A percentile compares a stretch with the other conserved stretches of the same genome.
phyloP scores from a whole-genome alignment of 164 flowering plant species.

The Tetrastigma voinierianum region DNA sequence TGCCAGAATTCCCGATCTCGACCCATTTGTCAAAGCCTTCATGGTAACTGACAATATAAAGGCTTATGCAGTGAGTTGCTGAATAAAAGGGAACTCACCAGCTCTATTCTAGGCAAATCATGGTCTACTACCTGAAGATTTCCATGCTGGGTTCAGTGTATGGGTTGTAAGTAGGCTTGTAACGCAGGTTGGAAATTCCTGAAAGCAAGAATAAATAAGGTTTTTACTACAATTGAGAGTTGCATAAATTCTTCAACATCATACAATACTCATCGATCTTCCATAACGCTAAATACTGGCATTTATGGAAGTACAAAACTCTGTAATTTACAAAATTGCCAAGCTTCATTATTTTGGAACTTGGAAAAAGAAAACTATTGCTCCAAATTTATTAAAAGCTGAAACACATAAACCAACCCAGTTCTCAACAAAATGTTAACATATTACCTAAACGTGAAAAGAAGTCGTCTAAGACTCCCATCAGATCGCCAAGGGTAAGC shows the following conservation, averaged over 20 bases:
- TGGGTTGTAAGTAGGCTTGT: conserved; percentile 97
- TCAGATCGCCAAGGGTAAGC: conserved; percentile 83
- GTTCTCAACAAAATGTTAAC: neutral
- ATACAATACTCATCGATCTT: neutral
- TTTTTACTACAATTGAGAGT: neutral
- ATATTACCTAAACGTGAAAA: conserved; percentile 81
- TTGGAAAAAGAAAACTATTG: neutral
- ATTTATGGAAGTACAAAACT: neutral
- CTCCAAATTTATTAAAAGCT: too few species aligned
- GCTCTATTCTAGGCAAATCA: neutral
- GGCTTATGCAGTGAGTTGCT: neutral
- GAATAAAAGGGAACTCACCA: neutral
- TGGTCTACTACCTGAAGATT: conserved; percentile 67
- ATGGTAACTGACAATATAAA: conserved; percentile 59
- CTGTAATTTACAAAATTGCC: neutral
- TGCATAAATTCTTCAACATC: neutral
- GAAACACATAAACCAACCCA: neutral
- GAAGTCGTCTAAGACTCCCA: conserved; percentile 84
- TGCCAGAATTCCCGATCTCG: conserved; percentile 95
- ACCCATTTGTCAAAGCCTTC: conserved; percentile 96
- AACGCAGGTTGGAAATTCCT: conserved; percentile 86
- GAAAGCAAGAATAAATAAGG: conserved; percentile 10
- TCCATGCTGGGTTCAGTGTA: conserved; percentile 99
- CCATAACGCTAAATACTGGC: neutral
- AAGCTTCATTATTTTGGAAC: neutral